Evolutionary conservation across 805 yeast genomes (phyloP), one percentile per base, ranked within the genome.

Genomic region (Starmerella riodocensis): DNA sequence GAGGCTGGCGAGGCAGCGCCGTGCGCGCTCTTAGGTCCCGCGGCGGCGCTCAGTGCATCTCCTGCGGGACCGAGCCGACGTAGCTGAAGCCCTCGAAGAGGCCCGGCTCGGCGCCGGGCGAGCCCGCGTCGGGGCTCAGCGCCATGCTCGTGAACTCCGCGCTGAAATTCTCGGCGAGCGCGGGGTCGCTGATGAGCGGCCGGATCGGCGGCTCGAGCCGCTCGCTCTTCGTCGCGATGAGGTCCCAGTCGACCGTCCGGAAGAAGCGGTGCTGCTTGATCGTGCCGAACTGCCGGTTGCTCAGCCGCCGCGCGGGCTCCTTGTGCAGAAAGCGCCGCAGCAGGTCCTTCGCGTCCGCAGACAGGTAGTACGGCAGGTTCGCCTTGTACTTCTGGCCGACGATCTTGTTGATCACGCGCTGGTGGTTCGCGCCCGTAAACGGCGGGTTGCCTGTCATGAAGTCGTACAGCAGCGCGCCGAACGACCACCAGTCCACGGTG

Each of bases 401-500:
- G 23, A 84, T 77, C 56, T 82, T 84, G 46, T 78, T 82, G 61
- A 79, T 68, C 23, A 84, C 80, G 32, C 69, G 71, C 54, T 78
- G 77, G 52, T 79, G 78, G 51, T 78, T 80, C 39, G 71, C 76
- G 3, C 94, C 95, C 0, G 91, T 79, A 58, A 81, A 83, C 1
- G 94, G 94, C 0, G 95, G 94, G 34, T 76, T 68, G 0, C 94
- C 94, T 0, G 86, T 77, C 36, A 84, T 63, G 70, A 84, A 69
- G 56, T 85, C 94, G 52, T 63, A 80, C 35, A 77, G 62, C 6
- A 84, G 77, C 34, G 93, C 79, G 0, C 94, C 95, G 25, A 85
- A 61, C 0, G 94, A 82, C 84, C 94, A 84, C 81, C 93, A 83
- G 57, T 84, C 95, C 35, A 85, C 91, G 24, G 74, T 68, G 39